These are phyloP conservation scores for Ganoderma sinense DNA, from an alignment of 1,284 basidiomycete species.

Conservation along the genomic window DNA sequence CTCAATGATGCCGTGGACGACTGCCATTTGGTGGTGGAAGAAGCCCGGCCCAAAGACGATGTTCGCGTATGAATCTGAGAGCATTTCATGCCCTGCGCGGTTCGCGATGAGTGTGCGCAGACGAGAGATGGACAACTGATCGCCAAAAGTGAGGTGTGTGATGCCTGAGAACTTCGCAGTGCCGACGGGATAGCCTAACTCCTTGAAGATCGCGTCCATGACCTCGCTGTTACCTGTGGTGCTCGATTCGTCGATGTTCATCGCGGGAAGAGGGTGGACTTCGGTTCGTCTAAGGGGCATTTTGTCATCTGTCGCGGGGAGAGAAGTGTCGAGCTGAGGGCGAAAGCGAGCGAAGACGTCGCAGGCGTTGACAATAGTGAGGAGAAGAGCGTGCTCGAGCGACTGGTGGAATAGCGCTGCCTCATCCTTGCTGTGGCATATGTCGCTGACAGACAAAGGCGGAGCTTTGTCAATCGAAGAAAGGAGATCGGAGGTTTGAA, in stretches of 20 bases:
- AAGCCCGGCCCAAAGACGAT: conserved; percentile 14
- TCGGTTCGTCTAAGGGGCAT: conserved; percentile 29
- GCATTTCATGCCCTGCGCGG: conserved; percentile 7
- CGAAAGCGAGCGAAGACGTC: conserved; percentile 38
- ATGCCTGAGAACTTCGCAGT: neutral
- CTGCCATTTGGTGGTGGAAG: conserved; percentile 17
- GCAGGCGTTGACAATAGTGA: conserved; percentile 42
- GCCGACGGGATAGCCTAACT: conserved; percentile 29
- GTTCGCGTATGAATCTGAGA: neutral
- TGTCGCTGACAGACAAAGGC: conserved; percentile 34
- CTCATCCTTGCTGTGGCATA: conserved; percentile 34
- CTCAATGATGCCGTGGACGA: conserved; percentile 8
- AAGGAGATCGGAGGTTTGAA: conserved; percentile 30
- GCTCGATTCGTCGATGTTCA: conserved; percentile 47
- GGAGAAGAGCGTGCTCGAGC: conserved; percentile 40
- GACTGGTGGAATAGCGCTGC: conserved; percentile 11
- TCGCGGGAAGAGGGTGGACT: conserved; percentile 39
- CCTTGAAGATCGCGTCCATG: conserved; percentile 39
- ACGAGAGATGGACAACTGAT: conserved; percentile 13
- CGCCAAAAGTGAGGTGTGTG: conserved; percentile 1
- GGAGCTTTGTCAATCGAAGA: conserved; percentile 32
- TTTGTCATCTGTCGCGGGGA: conserved; percentile 30
- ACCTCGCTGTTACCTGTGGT: conserved; percentile 46
- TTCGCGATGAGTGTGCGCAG: neutral
- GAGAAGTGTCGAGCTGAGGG: conserved; percentile 24